Base-by-base conservation (phyloP, 306 rosid species). In the Pterocarpus santalinus region DNA sequence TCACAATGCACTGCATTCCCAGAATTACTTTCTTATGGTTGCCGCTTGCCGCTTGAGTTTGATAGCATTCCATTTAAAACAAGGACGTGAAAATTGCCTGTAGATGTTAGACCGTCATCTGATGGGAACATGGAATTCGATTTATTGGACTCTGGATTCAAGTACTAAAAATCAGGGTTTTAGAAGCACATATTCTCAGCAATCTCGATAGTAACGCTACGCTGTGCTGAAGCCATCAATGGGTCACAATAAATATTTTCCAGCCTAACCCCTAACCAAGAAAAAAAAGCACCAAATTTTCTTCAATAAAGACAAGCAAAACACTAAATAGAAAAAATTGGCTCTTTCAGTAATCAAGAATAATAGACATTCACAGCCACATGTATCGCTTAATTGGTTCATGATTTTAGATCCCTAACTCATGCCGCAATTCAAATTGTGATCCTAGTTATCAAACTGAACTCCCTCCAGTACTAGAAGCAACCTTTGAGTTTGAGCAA, bases 211-310 rank as follows among this genome's bases (percentile, higher is more conserved):
- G 79, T 67, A 17, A 82, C 81, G 61, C 81, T 76, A 36, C 80
- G 88, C 38, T 51, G 92, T 69, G 91, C 43, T 81, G 90, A 79
- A 85, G 73, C 82, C 90, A 92, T 83, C 76, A 91, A 81, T n/a
- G 93, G 89, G 64, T 94, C 97, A 77, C 90, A 92, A 83, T 91
- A 90, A 47, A 90, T 75, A 75, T 75, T 91, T 2, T 94, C 91
- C 85, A 89, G 78, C 83, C 97, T 84, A 85, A 85, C 91, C 55
- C 96, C 98, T 94, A 88, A 74, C 84, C 81, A 62, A 44, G 68
- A 17, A 83, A 80, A 75, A 75, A 77, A 38, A 22, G 28, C 72
- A 57, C 22, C 73, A 43, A 22, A 22, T 43, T 7, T 43, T 58
- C 11, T 47, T 47, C 4, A 47, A 11, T 47, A 47, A 47, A 47